Conservation (phyloP, 192 early-diverging fungal species). For the Coemansia sp. region DNA sequence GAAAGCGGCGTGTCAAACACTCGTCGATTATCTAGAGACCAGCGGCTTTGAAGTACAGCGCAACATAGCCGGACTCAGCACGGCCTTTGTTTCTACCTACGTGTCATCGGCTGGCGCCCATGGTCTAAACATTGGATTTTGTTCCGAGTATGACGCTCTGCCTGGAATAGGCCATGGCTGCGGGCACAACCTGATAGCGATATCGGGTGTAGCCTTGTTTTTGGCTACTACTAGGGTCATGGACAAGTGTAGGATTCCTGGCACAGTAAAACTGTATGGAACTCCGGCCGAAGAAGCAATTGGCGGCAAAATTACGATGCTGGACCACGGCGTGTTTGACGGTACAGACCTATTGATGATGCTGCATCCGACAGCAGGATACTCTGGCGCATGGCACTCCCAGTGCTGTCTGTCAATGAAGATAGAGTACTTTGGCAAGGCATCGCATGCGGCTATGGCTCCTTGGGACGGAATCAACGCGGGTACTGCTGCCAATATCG, state of each 20-base stretch:
- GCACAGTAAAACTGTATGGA: conserved; percentile 71
- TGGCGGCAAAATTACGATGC: conserved; percentile 76
- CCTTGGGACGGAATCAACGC: conserved; percentile 77
- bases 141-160: conserved; percentile 70
- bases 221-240: conserved; percentile 54
- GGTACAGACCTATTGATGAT: conserved; percentile 76
- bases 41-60: conserved; percentile 67
- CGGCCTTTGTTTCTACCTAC: conserved; percentile 77
- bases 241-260: conserved; percentile 51
- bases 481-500: conserved; percentile 70
- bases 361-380: conserved; percentile 72
- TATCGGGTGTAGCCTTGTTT: conserved; percentile 66
- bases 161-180: conserved; percentile 69
- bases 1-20: conserved; percentile 60
- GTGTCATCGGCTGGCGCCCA: conserved; percentile 31
- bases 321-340: conserved; percentile 70
- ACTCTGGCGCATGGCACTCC: conserved; percentile 56
- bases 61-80: conserved; percentile 65
- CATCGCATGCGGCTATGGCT: conserved; percentile 71
- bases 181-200: conserved; percentile 77
- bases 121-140: conserved; percentile 61
- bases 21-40: conserved; percentile 67
- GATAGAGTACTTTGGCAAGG: conserved; percentile 72
- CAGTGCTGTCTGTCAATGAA: conserved; percentile 45
- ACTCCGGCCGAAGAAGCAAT: conserved; percentile 75